Evolutionary conservation across 1,284 basidiomycete genomes (phyloP).

Genomic region (Cystobasidium pallidum): DNA sequence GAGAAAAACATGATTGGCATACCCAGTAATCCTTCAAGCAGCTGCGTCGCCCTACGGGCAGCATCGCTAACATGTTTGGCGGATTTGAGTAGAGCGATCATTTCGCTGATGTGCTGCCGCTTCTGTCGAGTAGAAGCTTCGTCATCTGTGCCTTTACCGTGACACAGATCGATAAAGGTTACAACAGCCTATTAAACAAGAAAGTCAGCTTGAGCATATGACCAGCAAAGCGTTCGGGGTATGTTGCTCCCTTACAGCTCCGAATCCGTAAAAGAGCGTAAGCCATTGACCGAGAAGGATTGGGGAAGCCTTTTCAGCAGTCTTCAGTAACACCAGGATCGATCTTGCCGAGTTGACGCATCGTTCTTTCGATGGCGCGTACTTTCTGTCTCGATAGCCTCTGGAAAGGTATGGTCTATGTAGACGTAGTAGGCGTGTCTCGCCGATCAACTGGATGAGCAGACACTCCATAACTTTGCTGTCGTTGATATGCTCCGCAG

Average conservation of each 20-base stretch:
- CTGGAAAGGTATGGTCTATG: slow-evolving; percentile 53
- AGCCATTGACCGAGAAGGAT: slow-evolving; percentile 53
- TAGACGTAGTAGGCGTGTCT: slow-evolving; percentile 53
- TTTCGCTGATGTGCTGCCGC: slow-evolving; percentile 26
- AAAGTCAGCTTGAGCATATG: no score
- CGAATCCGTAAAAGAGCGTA: slow-evolving; percentile 53
- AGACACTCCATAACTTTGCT: slow-evolving; percentile 51
- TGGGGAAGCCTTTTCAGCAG: slow-evolving; percentile 48
- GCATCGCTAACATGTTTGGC: slow-evolving; percentile 42
- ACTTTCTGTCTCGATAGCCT: slow-evolving; percentile 51
- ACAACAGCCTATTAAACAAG: slow-evolving; percentile 35
- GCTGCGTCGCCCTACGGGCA: slow-evolving; percentile 30
- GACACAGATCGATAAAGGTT: slow-evolving; percentile 44
- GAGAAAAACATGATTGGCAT: not conserved
- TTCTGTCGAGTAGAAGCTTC: slow-evolving; percentile 1
- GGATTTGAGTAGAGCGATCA: slow-evolving; percentile 26
- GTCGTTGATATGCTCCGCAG: slow-evolving; percentile 33
- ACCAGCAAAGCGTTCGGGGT: slow-evolving; percentile 47
- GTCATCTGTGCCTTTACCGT: slow-evolving; percentile 24
- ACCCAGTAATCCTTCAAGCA: slow-evolving; percentile 43
- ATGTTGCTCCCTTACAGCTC: slow-evolving; percentile 50
- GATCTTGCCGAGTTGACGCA: slow-evolving; percentile 48
- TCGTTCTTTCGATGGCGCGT: slow-evolving; percentile 46
- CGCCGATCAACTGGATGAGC: slow-evolving; percentile 53
- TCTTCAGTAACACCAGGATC: slow-evolving; percentile 46